Evolutionary conservation across 192 early-diverging fungal genomes (phyloP).

Genomic region (Backusella westeae): DNA sequence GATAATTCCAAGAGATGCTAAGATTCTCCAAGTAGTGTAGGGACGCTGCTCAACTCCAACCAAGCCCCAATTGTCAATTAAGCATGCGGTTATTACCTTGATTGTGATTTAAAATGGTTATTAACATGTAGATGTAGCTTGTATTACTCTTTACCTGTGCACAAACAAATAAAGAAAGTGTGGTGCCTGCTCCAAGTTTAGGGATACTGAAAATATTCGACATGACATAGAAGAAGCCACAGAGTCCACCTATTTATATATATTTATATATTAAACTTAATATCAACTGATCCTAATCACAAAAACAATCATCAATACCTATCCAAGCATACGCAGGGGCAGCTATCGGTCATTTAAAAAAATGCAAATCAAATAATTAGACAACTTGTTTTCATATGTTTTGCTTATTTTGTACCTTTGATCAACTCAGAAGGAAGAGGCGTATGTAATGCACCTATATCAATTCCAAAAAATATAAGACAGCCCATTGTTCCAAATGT

Average conservation of each 20-base stretch:
- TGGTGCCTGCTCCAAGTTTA: constrained; percentile 49
- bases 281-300: not conserved
- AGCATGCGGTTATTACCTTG: constrained; percentile 40
- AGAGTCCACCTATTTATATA: constrained; percentile 39
- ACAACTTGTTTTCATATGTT: not conserved
- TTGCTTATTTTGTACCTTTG: constrained; percentile 1
- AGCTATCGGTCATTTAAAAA: not conserved
- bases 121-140: not conserved
- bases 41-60: constrained; percentile 41
- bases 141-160: constrained; percentile 31
- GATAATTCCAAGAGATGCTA: constrained; percentile 42
- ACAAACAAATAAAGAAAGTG: constrained; percentile 46
- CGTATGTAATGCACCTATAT: constrained; percentile 11
- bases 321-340: constrained; percentile 51
- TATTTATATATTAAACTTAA: not conserved
- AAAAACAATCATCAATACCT: not conserved
- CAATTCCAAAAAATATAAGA: constrained; percentile 28
- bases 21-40: constrained; percentile 39
- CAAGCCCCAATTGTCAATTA: constrained; percentile 49
- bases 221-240: constrained; percentile 49
- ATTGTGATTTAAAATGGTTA: not conserved
- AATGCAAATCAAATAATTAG: not conserved
- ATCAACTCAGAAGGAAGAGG: constrained; percentile 12
- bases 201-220: constrained; percentile 46
- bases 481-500: constrained; percentile 2